These are phyloP conservation scores for Aspergillus viridinutans DNA, from an alignment of 2,329 filamentous ascomycete species.

Conservation along the genomic window DNA sequence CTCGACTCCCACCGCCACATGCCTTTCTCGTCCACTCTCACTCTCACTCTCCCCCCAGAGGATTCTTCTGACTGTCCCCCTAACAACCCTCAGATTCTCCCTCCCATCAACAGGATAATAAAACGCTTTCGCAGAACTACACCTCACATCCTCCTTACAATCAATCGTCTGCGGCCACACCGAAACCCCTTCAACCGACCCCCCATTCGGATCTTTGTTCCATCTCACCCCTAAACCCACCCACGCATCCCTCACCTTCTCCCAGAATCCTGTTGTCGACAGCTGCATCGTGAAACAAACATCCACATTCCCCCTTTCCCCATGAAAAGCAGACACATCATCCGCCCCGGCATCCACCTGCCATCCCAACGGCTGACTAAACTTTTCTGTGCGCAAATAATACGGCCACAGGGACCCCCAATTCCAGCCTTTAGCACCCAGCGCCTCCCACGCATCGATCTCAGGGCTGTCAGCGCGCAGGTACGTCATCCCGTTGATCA, in stretches of 20 bases:
- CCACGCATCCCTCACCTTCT: neutral
- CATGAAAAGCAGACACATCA: constrained; percentile 2
- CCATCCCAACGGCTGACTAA: neutral
- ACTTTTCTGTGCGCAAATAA: neutral
- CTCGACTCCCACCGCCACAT: constrained; percentile 28
- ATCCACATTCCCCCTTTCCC: neutral
- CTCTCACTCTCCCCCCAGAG: neutral
- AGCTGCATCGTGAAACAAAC: neutral
- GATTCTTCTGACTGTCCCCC: constrained; percentile 39
- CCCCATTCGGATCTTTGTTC: neutral
- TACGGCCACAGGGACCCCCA: constrained; percentile 5
- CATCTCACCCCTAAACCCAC: neutral
- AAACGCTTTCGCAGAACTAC: neutral
- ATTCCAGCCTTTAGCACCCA: constrained; percentile 28
- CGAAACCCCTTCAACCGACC: neutral
- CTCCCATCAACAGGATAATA: constrained; percentile 2
- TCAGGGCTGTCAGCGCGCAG: constrained; percentile 31
- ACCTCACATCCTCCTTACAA: neutral
- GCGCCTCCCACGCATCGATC: constrained; percentile 31
- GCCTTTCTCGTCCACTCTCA: no score
- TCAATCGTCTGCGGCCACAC: neutral
- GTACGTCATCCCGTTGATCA: constrained; percentile 42
- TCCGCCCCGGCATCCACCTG: neutral
- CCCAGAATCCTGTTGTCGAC: neutral
- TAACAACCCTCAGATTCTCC: constrained; percentile 21